phyloP scores from a whole-genome alignment of 129 eudicot genomes.

The sunflower (Helianthus annuus) region HanXRQr2.0-SUNRISE NC_035441.2:116702863-116703362 shows the following conservation, averaged over 20 bases:
- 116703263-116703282: constrained; percentile 85
- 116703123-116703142: constrained; percentile 96
- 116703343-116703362: constrained; percentile 98
- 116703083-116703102: constrained; percentile 99
- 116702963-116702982: constrained; percentile 98
- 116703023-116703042: constrained; percentile 92
- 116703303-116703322: constrained; percentile 75
- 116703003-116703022: constrained; percentile 89
- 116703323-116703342: constrained; percentile 68
- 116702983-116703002: constrained; percentile 98
- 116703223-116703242: constrained; percentile 96
- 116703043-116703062: constrained; percentile 97
- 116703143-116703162: constrained; percentile 98
- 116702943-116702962: constrained; percentile 79
- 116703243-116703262: constrained; percentile 97
- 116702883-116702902: constrained; percentile 68
- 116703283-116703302: constrained; percentile 90
- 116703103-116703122: constrained; percentile 99
- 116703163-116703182: constrained; percentile 96
- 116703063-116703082: constrained; percentile 97
- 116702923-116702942: constrained; percentile 78
- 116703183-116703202: constrained; percentile 81
- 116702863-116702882: constrained; percentile 94
- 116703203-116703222: constrained; percentile 86
- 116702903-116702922: constrained; percentile 80